Conservation (phyloP, 2,329 filamentous ascomycete species). For the Ophiostoma australiae region DNA sequence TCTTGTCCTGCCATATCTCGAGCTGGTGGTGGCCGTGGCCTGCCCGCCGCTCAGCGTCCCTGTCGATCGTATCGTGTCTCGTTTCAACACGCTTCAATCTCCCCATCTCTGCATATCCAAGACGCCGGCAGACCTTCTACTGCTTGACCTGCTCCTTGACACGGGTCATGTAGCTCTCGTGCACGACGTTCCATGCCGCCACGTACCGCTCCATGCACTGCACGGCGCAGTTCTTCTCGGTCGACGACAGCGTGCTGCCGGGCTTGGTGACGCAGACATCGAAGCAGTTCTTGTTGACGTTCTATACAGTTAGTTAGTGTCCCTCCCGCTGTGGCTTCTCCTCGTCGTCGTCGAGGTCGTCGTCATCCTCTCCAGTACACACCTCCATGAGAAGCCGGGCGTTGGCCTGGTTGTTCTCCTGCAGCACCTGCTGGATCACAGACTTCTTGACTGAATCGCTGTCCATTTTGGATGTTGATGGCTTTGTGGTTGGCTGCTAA, state of each 20-base stretch:
- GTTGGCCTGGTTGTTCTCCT: not conserved
- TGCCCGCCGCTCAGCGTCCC: not conserved
- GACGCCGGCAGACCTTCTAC: slow-evolving; percentile 32
- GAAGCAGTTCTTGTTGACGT: slow-evolving; percentile 78
- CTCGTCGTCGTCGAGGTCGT: not conserved
- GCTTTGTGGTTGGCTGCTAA: not conserved
- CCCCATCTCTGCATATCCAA: not conserved
- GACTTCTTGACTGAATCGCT: slow-evolving; percentile 55
- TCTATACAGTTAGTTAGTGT: slow-evolving; percentile 43
- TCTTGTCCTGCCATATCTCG: not conserved
- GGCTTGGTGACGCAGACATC: slow-evolving; percentile 70
- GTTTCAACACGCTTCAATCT: not conserved
- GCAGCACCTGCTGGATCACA: slow-evolving; percentile 60
- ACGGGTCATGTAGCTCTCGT: slow-evolving; percentile 60
- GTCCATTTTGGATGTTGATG: slow-evolving; percentile 44
- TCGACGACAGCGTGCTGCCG: slow-evolving; percentile 58
- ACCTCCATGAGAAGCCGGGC: slow-evolving; percentile 6
- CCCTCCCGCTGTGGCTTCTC: not conserved
- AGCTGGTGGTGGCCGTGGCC: not conserved
- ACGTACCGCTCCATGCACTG: slow-evolving; percentile 85
- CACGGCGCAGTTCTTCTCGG: slow-evolving; percentile 66
- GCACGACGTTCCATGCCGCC: slow-evolving; percentile 70
- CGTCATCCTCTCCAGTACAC: not conserved
- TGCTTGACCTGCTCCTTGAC: slow-evolving; percentile 40
- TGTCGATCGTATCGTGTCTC: not conserved